Conservation (phyloP, 1,284 basidiomycete species). For the Ustilago xerochloae region DNA sequence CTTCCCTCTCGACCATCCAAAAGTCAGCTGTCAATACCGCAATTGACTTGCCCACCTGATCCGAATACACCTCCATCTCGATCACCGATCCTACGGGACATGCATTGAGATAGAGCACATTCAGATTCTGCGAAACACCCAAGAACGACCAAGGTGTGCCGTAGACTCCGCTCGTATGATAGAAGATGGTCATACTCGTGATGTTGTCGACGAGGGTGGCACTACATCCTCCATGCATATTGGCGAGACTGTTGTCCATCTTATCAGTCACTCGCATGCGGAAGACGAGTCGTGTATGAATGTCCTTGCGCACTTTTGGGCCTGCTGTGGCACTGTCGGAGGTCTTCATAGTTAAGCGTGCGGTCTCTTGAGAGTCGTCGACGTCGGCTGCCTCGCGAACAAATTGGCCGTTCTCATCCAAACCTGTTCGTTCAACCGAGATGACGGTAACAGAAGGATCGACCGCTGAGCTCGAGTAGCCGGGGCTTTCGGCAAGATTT, state of each 20-base stretch:
- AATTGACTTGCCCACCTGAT: conserved; percentile 51
- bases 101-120: conserved; percentile 59
- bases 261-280: conserved; percentile 53
- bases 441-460: conserved; percentile 30
- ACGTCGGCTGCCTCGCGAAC: conserved; percentile 35
- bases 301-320: conserved; percentile 34
- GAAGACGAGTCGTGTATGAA: conserved; percentile 40
- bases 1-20: conserved; percentile 46
- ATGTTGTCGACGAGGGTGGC: conserved; percentile 58
- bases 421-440: conserved; percentile 34
- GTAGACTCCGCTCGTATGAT: conserved; percentile 49
- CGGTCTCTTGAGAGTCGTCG: conserved; percentile 26
- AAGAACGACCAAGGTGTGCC: conserved; percentile 59
- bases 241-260: conserved; percentile 58
- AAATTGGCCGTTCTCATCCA: conserved; percentile 28
- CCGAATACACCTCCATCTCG: conserved; percentile 55
- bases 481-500: conserved; percentile 18
- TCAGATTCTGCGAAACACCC: conserved; percentile 63
- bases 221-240: conserved; percentile 57
- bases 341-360: conserved; percentile 26
- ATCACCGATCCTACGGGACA: conserved; percentile 55
- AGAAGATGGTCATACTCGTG: conserved; percentile 44
- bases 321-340: conserved; percentile 11
- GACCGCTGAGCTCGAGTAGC: conserved; percentile 39
- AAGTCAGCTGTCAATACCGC: conserved; percentile 54